Evolutionary conservation across 208 protist genomes (phyloP), one percentile per base, ranked within the genome.

Genomic region (Kentomonas sorsogonicus): DNA sequence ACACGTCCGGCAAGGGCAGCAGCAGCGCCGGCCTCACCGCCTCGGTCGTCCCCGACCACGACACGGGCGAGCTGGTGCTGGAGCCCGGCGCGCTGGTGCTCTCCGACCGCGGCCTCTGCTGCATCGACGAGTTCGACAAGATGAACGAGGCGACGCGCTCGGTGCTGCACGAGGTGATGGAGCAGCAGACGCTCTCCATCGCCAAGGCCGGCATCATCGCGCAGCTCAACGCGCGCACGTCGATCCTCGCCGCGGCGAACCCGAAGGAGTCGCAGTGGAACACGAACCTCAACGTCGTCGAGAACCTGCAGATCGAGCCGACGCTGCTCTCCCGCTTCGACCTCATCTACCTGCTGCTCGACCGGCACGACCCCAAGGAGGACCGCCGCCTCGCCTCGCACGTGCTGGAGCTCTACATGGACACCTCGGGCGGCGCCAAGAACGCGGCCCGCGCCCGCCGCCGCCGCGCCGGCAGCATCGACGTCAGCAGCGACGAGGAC

Each of bases 81-180:
- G 98, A 99, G 66, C 89, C 80, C n/a, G 95, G 98, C 71, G 98
- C 98, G 7, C 76, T 99, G 0, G 97, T 99, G 6, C 78, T 99
- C 0, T 96, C 85, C 26, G 98, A 99, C 66, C 79, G 91, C 7
- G 99, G 99, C 43, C 72, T 99, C 16, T 99, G 99, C 77, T 99
- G 98, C 82, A 99, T 99, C 52, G 99, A 99, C 69, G 99, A 99
- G 80, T 99, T 99, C 77, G 99, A 99, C 75, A 99, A 99, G 79
- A 99, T 99, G 98, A 92, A 84, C 64, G 98, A 99, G 40, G 69
- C 83, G 7, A 98, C 98, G 1, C 84, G 98, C 26, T 97, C 95
- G 0, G 96, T 99, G 53, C 78, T 99, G 36, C 98, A 99, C 72
- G 99, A 99, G 81, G 98, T 95, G 18, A 99, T 99, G 98, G 99